Evolutionary conservation across 306 rosid species (phyloP), one percentile per base, ranked within the genome.

Genomic region (Cyclanthera cordifolia): DNA sequence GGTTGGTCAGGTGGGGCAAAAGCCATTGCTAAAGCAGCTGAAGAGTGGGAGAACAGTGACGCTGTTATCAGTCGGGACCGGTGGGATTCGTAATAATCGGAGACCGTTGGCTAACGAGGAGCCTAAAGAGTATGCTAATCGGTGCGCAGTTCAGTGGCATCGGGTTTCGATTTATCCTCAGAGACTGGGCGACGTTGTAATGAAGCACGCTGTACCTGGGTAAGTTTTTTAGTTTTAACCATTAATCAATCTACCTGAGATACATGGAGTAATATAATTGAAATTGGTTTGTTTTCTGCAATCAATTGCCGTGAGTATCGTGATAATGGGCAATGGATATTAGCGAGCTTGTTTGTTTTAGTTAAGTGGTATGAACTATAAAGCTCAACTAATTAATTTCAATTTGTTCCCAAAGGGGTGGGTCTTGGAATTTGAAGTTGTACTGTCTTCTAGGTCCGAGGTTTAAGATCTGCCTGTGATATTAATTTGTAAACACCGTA

Each of bases 71-170:
- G 8, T 93, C 0, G 99, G 96, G 30, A 93, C 96, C 0, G 99
- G 99, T 15, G 96, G 99, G 45, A 87, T 93, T 77, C 95, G 90
- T 16, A 90, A 80, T 74, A 86, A 90, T 69, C 81, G 96, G 45
- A 83, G 96, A 81, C 99, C 99, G 0, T 78, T 85, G 30, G 83
- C 79, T 9, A 75, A 78, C 1, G 99, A 93, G 83, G 83, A 67
- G 39, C 99, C 96, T 0, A 68, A 58, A 17, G 95, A 93, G 71
- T 93, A 83, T 48, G 96, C 99, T 0, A 85, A 86, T 52, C 83
- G 95, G 10, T 80, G 86, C 19, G 66, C 74, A 5, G 69, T 90
- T 72, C 99, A 93, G 79, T 93, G 99, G 99, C 99, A 93, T 70
- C 85, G 99, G 28, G 90, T 93, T 49, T 76, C 88, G 0, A 49